Evolutionary conservation across 352 stramenopile species (phyloP).

Genomic region (Phytophthora cajani): DNA sequence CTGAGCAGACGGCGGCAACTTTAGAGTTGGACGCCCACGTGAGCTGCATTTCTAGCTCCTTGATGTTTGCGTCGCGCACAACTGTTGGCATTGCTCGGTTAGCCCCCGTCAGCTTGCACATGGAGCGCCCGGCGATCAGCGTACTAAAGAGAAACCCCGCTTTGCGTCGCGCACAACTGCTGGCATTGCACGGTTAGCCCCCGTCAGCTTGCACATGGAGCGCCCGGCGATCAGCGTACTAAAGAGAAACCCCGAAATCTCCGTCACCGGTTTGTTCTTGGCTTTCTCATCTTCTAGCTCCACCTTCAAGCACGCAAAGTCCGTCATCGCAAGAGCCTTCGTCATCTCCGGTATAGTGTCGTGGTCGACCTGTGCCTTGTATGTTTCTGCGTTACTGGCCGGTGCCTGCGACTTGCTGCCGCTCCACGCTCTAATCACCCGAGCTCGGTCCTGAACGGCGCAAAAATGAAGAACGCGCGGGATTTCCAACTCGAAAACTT

Average conservation of each 20-base stretch:
- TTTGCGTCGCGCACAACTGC: neutral
- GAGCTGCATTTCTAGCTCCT: neutral
- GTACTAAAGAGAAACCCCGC: too few species aligned
- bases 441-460: neutral
- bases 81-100: neutral
- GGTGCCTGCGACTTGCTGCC: neutral
- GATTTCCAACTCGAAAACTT: neutral
- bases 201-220: neutral
- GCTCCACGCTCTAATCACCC: neutral
- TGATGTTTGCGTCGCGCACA: slow-evolving; percentile 1
- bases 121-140: neutral
- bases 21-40: slow-evolving; percentile 2
- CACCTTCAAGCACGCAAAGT: slow-evolving; percentile 1
- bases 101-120: neutral
- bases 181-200: neutral
- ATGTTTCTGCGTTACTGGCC: neutral
- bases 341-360: neutral
- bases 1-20: slow-evolving; percentile 4
- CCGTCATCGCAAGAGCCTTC: neutral
- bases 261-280: neutral
- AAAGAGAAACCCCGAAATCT: slow-evolving; percentile 1
- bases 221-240: slow-evolving; percentile 1
- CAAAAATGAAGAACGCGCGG: neutral
- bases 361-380: neutral
- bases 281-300: neutral